Evolutionary conservation across 352 stramenopile species (phyloP), one percentile per base, ranked within the genome.

Genomic region (Globisporangium emineosum): DNA sequence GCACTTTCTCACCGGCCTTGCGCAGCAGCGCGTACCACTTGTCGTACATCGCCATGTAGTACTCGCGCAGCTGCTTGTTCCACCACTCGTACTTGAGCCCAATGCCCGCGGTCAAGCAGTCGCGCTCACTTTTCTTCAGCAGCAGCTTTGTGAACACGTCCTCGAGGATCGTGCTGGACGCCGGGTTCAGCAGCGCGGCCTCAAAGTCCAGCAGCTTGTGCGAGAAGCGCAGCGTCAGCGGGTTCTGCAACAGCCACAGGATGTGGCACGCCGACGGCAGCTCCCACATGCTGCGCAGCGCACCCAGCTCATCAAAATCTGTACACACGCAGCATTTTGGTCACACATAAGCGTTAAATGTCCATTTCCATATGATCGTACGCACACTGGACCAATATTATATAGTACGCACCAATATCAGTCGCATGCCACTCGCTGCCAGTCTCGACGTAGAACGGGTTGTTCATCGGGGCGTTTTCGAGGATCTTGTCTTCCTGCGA

Each of bases 31-130:
- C 76, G 63, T 90, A 91, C 84, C 79, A 91, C 56, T 91, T 89
- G 64, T 89, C 75, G 71, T 95, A 95, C 71, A 91, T 73, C 45
- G 77, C 76, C 61, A 88, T 76, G 71, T 93, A 95, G 72, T 93
- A 90, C 62, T 90, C 78, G 9, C 81, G 79, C 62, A 95, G 70
- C 60, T 93, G 86, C 65, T 93, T 91, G 75, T 90, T 92, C 86
- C 86, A 95, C 84, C 84, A 93, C 68, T 92, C 83, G 65, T 95
- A 95, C 73, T 91, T 89, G 50, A 95, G 83, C 2, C 85, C 84
- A 33, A 93, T 83, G 19, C 86, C 86, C 40, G 81, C 77, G 21
- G 75, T 80, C n/a, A 93, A 62, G 60, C 81, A 90, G 29, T 84
- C 79, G 32, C 86, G 81, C 65, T 93, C 85, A 60, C 81, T 93